phyloP scores from a whole-genome alignment of 805 yeast species.

The Suhomyces emberorum region DNA sequence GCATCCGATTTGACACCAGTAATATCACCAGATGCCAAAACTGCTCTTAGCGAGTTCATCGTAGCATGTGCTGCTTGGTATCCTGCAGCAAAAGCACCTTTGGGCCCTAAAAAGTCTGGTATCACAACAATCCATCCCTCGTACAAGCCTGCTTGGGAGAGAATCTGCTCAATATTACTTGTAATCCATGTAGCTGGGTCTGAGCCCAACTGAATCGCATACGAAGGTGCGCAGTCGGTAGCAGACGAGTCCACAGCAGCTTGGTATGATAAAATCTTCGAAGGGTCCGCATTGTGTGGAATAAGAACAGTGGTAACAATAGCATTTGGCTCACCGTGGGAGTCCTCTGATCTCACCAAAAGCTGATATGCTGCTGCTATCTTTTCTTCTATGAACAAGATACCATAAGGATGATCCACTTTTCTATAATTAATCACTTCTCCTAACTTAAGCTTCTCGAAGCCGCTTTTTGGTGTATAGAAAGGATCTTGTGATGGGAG shows the following conservation, averaged over 20 bases:
- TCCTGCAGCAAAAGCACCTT: conserved; percentile 31
- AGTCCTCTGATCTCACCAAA: conserved; percentile 16
- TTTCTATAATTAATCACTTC: conserved; percentile 12
- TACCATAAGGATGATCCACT: conserved; percentile 10
- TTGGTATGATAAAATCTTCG: conserved; percentile 26
- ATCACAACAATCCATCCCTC: conserved; percentile 33
- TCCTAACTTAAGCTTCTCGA: conserved; percentile 10
- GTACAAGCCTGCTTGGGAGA: conserved; percentile 12
- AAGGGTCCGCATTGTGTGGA: conserved; percentile 27
- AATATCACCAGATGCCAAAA: conserved; percentile 14
- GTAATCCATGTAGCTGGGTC: conserved; percentile 10
- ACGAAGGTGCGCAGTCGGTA: conserved; percentile 27
- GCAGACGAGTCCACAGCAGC: conserved; percentile 27
- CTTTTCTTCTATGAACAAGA: conserved; percentile 8
- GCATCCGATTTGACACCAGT: conserved; percentile 21
- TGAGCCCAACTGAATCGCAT: conserved; percentile 17
- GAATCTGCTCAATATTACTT: conserved; percentile 15
- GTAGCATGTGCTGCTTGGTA: conserved; percentile 27
- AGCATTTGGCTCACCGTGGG: conserved; percentile 23
- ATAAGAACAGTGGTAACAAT: conserved; percentile 25
- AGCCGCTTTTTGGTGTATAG: conserved; percentile 14
- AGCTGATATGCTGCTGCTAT: conserved; percentile 13
- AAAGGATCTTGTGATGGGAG: conserved; percentile 11
- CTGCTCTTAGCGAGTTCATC: conserved; percentile 30
- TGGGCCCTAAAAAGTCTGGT: conserved; percentile 36